Percentiles rank a stretch among this genome's conserved stretches.
Evolutionary conservation across 2,329 filamentous ascomycete genomes (phyloP).

Genomic region (Blastomyces percursus): DNA sequence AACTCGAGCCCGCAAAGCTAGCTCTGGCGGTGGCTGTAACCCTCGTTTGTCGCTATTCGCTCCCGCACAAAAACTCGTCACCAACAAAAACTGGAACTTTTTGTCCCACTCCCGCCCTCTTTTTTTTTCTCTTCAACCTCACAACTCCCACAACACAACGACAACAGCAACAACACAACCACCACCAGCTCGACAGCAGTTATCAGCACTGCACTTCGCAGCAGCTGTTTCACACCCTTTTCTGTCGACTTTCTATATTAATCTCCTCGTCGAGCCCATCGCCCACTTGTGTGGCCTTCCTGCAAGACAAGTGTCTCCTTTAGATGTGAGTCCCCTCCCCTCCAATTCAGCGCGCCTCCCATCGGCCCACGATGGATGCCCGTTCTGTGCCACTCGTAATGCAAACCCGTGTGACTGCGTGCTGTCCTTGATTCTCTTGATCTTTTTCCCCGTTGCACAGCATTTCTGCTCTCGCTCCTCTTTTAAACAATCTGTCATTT

Average conservation of each 20-base stretch:
- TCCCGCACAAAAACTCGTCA: slow-evolving; percentile 3
- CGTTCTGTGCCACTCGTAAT: not conserved
- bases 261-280: not conserved
- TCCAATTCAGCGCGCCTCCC: too few relatives aligned
- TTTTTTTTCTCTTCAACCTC: not conserved
- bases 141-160: too few relatives aligned
- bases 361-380: not conserved
- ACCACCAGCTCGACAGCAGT: not conserved
- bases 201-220: not conserved
- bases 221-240: not conserved
- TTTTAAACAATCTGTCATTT: not conserved
- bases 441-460: not conserved
- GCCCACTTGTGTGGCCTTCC: not conserved
- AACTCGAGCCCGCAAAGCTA: too few relatives aligned
- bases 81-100: not conserved
- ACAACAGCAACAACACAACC: too few relatives aligned
- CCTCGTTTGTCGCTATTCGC: not conserved
- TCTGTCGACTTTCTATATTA: not conserved
- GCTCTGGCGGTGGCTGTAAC: not conserved
- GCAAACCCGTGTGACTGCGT: not conserved
- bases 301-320: not conserved
- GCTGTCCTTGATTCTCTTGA: not conserved
- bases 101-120: not conserved
- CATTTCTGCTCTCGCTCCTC: not conserved
- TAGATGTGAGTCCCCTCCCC: not conserved